These are phyloP conservation scores for Sugiyamaella mastotermitis DNA, from an alignment of 805 yeast species.

Conservation along the genomic window DNA sequence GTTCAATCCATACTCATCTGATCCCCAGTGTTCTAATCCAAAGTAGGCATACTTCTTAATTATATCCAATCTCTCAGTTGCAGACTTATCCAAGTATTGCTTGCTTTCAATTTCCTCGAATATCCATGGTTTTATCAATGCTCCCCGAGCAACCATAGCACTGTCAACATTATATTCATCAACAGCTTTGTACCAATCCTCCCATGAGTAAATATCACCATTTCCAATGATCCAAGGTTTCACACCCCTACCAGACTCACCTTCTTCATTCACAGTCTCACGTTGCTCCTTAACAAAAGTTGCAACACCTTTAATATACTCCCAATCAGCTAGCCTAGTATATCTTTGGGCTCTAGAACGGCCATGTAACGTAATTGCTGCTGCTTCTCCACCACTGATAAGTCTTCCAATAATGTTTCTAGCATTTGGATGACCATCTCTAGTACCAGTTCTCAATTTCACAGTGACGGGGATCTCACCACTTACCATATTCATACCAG, in stretches of 20 bases:
- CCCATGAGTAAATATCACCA: constrained; percentile 83
- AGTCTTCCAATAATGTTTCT: constrained; percentile 63
- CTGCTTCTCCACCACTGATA: constrained; percentile 72
- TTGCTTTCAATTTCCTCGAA: constrained; percentile 89
- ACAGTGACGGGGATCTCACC: constrained; percentile 91
- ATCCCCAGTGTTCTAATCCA: constrained; percentile 96
- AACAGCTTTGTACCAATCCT: constrained; percentile 79
- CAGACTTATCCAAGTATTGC: constrained; percentile 84
- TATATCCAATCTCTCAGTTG: constrained; percentile 81
- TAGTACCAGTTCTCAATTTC: constrained; percentile 87
- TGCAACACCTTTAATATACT: constrained; percentile 72
- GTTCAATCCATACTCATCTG: constrained; percentile 90
- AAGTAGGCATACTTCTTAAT: constrained; percentile 62
- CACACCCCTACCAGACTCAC: constrained; percentile 21
- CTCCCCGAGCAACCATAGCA: constrained; percentile 97
- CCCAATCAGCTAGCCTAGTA: constrained; percentile 90
- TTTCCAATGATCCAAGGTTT: constrained; percentile 86
- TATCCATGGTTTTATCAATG: constrained; percentile 97
- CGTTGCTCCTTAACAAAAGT: constrained; percentile 52
- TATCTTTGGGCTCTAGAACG: constrained; percentile 95
- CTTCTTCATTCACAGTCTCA: constrained; percentile 51
- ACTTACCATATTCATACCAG: constrained; percentile 82
- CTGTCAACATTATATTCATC: constrained; percentile 71
- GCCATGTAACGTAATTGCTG: constrained; percentile 92
- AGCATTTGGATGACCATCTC: constrained; percentile 86